Percentiles rank a stretch among this genome's conserved stretches.
Conservation (phyloP, 2,329 filamentous ascomycete genomes). For the Dothideomycetes sp. region DNA sequence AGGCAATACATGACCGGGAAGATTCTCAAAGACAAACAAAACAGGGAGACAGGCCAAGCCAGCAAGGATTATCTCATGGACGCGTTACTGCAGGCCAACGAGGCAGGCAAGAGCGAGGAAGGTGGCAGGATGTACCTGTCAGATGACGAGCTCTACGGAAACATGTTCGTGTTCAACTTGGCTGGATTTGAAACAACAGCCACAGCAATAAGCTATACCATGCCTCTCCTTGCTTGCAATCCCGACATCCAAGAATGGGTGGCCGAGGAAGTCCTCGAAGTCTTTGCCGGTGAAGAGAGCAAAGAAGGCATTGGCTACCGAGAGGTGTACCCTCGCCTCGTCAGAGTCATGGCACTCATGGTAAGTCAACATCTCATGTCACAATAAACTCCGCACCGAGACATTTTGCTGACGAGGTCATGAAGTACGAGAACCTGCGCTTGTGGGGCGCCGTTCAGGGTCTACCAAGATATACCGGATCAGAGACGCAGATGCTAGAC, state of each 20-base stretch:
- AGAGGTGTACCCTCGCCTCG: slow-evolving; percentile 26
- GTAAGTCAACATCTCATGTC: slow-evolving; percentile 33
- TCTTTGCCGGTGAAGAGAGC: too few relatives aligned
- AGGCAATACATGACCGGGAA: slow-evolving; percentile 12
- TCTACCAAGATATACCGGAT: not conserved
- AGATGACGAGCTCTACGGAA: slow-evolving; percentile 31
- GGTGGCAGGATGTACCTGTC: slow-evolving; percentile 13
- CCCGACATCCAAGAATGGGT: slow-evolving; percentile 43
- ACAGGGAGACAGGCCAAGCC: not conserved
- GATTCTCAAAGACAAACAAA: not conserved
- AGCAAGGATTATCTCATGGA: not conserved
- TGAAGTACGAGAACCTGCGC: not conserved
- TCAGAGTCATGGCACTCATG: slow-evolving; percentile 38
- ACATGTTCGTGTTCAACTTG: slow-evolving; percentile 36
- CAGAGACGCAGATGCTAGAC: slow-evolving; percentile 12
- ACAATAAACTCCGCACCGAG: too few relatives aligned
- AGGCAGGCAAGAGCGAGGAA: not conserved
- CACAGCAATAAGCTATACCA: slow-evolving; percentile 38
- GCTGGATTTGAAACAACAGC: slow-evolving; percentile 41
- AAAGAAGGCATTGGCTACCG: too few relatives aligned
- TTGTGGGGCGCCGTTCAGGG: not conserved
- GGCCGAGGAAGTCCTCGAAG: slow-evolving; percentile 34
- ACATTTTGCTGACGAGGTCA: slow-evolving; percentile 14
- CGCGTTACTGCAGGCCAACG: not conserved
- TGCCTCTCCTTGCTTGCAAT: slow-evolving; percentile 32